Evolutionary conservation across 139 green algal genomes (phyloP), one percentile per base, ranked within the genome.

Genomic region (Nannochloris sp.): DNA sequence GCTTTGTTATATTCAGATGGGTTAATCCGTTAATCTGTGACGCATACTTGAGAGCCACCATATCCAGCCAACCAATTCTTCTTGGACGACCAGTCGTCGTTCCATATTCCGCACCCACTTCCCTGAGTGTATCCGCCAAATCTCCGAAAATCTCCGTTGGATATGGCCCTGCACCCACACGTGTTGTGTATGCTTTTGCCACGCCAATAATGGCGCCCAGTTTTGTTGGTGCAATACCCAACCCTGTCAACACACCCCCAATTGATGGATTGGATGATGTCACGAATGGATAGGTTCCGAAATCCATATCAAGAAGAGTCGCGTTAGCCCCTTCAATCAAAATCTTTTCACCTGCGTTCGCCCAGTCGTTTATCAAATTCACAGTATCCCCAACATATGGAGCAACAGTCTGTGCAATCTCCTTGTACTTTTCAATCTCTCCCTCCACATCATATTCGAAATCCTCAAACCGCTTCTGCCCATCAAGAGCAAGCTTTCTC

Each of bases 261-360:
- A 97, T 91, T 60, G 78, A 90, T 33, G 92, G 92, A 80, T 98
- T 98, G 58, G 86, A 96, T 30, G 86, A 96, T 11, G 94, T 99
- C 9, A 99, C 94, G 63, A 92, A 99, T n/a, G 94, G 94, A 82
- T 98, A 99, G 26, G 94, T 99, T 49, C 94, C 94, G 56, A 97
- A 97, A 78, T 99, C 94, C 4, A 99, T 58, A 75, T 99, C 94
- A 20, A 99, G 81, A 91, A 99, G 95, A 28, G 94, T 99, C 5
- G 94, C 94, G 70, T 99, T 96, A 59, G 90, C 94, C 57, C 94
- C 94, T 82, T 99, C 94, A 23, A 99, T 89, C 57, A 99, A 82
- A 49, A 99, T 91, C 45, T 84, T 77, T 76, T 92, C 88, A 30
- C 90, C 83, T 5, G 36, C 51, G 48, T 84, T 70, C 56, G 51